Evolutionary conservation across 1,284 basidiomycete species (phyloP).

Genomic region (Schizophyllum commune): DNA sequence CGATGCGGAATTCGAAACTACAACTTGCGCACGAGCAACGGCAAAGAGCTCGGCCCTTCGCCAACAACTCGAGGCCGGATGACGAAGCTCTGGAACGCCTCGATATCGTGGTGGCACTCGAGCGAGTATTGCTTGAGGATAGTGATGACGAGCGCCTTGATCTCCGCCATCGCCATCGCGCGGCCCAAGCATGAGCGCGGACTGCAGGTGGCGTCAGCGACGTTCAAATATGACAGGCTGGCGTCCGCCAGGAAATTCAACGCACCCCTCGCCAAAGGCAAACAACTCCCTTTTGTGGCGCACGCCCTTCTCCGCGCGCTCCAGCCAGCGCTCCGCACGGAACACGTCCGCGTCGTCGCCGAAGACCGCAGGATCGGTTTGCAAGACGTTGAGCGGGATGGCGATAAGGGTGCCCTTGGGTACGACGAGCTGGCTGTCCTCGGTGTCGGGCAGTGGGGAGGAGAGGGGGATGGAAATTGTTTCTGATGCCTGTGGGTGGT

Average conservation of each 20-base stretch:
- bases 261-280: constrained; percentile 50
- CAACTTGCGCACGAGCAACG: constrained; percentile 37
- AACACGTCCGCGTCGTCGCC: constrained; percentile 49
- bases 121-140: constrained; percentile 47
- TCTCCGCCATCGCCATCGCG: constrained; percentile 45
- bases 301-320: constrained; percentile 23
- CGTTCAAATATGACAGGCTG: no score
- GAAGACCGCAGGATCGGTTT: constrained; percentile 45
- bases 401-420: constrained; percentile 48
- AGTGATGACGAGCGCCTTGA: constrained; percentile 43
- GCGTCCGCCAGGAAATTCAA: background rate
- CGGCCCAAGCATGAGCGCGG: constrained; percentile 50
- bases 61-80: constrained; percentile 49
- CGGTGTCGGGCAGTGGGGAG: constrained; percentile 36
- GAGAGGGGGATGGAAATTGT: constrained; percentile 42
- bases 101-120: constrained; percentile 38
- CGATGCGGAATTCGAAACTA: no score
- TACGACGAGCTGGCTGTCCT: constrained; percentile 32
- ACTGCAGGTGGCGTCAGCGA: constrained; percentile 20
- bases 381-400: constrained; percentile 52
- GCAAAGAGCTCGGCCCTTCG: constrained; percentile 43
- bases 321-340: constrained; percentile 50
- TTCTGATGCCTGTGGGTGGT: constrained; percentile 31
- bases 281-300: constrained; percentile 36
- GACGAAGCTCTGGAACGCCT: constrained; percentile 55